Conservation (phyloP, 352 stramenopile genomes). For the Phytophthora tentaculata region DNA sequence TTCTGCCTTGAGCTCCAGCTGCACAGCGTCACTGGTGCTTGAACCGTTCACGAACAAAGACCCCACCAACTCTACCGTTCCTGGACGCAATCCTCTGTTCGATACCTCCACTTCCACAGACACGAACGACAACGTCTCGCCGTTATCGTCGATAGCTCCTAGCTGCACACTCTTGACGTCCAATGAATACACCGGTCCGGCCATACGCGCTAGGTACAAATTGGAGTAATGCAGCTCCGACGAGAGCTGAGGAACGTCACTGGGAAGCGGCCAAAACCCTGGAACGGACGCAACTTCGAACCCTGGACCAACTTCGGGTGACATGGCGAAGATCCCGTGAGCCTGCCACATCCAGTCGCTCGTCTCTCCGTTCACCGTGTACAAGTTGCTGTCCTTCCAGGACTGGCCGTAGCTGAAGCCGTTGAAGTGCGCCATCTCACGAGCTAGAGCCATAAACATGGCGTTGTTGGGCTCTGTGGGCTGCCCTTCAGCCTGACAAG, state of each 20-base stretch:
- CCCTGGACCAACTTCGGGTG: constrained; percentile 75
- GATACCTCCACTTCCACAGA: constrained; percentile 40
- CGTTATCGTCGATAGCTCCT: constrained; percentile 5
- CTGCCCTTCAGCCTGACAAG: constrained; percentile 67
- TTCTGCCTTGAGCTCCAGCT: constrained; percentile 25
- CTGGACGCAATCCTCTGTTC: constrained; percentile 48
- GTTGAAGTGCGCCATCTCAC: constrained; percentile 80
- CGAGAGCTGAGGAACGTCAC: constrained; percentile 62
- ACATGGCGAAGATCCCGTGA: constrained; percentile 87
- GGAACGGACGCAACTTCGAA: constrained; percentile 46
- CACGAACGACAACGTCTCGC: constrained; percentile 18
- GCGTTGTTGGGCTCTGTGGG: constrained; percentile 39
- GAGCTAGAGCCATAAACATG: constrained; percentile 59
- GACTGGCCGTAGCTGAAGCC: constrained; percentile 78
- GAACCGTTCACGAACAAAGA: constrained; percentile 45
- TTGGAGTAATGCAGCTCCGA: constrained; percentile 82
- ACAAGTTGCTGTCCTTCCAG: constrained; percentile 86
- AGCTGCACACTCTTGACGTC: constrained; percentile 37
- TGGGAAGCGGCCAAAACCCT: constrained; percentile 75
- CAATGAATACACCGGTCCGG: constrained; percentile 66
- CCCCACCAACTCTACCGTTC: constrained; percentile 43
- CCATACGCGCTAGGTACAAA: constrained; percentile 52
- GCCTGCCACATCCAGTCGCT: constrained; percentile 88
- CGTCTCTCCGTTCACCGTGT: constrained; percentile 88
- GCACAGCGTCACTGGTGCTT: constrained; percentile 32